These are phyloP conservation scores for Ambrosia hybrid DNA, from an alignment of 140 eudicot genomes.

Conservation along the genomic window DNA sequence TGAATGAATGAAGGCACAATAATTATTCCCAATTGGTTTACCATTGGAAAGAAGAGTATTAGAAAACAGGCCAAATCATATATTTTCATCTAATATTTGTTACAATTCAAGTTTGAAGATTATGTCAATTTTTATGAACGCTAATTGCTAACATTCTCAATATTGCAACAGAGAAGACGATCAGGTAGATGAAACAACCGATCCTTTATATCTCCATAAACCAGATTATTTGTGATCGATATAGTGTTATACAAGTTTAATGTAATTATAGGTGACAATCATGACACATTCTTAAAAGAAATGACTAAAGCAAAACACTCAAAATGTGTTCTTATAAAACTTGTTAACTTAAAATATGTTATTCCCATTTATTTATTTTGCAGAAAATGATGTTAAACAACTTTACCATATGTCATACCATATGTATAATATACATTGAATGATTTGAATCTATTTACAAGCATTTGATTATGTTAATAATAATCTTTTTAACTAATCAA, in stretches of 20 bases:
- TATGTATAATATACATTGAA: background rate
- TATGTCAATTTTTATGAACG: background rate
- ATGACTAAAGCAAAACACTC: no score
- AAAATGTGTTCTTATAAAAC: no score
- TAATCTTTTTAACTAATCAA: background rate
- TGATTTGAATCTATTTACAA: background rate
- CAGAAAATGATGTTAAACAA: conserved; percentile 6
- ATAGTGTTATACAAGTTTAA: background rate
- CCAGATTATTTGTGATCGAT: background rate
- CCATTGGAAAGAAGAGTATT: conserved; percentile 15
- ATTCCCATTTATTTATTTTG: background rate
- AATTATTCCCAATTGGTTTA: no score
- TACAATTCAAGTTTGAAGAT: no score
- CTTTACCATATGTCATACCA: background rate
- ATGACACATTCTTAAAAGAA: no score
- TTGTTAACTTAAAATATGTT: no score
- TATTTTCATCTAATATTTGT: background rate
- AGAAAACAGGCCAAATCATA: conserved; percentile 17
- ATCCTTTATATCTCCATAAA: conserved; percentile 13
- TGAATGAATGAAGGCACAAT: no score
- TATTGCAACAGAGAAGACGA: conserved; percentile 26
- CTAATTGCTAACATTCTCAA: background rate
- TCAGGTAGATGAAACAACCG: conserved; percentile 27
- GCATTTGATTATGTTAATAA: background rate
- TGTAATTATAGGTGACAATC: no score